Conservation (phyloP, 2,329 filamentous ascomycete genomes). For the Colletotrichum sp. region DNA sequence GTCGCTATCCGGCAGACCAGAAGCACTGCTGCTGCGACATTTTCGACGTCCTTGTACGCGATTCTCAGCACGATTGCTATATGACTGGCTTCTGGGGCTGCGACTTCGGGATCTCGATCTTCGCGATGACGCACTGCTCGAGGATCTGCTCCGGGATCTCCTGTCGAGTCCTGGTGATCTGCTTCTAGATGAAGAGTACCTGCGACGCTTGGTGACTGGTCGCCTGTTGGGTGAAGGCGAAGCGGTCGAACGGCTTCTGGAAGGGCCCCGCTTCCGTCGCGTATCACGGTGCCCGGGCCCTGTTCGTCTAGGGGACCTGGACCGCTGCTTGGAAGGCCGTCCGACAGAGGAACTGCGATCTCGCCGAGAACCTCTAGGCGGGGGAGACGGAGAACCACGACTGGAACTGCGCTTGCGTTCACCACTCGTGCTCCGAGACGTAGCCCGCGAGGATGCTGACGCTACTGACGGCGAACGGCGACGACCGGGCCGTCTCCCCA, state of each 20-base stretch:
- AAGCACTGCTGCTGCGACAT: not conserved
- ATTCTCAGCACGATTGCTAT: not conserved
- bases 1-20: not conserved
- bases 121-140: constrained; percentile 43
- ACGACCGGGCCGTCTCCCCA: constrained; percentile 44
- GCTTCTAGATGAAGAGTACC: constrained; percentile 53
- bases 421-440: constrained; percentile 36
- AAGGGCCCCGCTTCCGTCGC: constrained; percentile 25
- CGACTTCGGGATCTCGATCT: constrained; percentile 43
- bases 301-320: constrained; percentile 38
- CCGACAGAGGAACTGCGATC: constrained; percentile 31
- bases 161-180: constrained; percentile 45
- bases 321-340: constrained; percentile 41
- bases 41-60: constrained; percentile 9
- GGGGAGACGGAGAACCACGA: constrained; percentile 35
- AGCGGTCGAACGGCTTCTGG: constrained; percentile 30
- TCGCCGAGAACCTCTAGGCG: constrained; percentile 37
- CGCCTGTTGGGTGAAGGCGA: constrained; percentile 40
- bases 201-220: constrained; percentile 53
- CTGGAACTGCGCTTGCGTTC: constrained; percentile 32
- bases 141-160: constrained; percentile 33
- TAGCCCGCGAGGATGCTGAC: constrained; percentile 32
- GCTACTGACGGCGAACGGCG: constrained; percentile 42
- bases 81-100: constrained; percentile 32
- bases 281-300: constrained; percentile 24